These are phyloP conservation scores for Blastobotrys buckinghamii DNA, from an alignment of 1,139 yeast species.

Conservation along the genomic window DNA sequence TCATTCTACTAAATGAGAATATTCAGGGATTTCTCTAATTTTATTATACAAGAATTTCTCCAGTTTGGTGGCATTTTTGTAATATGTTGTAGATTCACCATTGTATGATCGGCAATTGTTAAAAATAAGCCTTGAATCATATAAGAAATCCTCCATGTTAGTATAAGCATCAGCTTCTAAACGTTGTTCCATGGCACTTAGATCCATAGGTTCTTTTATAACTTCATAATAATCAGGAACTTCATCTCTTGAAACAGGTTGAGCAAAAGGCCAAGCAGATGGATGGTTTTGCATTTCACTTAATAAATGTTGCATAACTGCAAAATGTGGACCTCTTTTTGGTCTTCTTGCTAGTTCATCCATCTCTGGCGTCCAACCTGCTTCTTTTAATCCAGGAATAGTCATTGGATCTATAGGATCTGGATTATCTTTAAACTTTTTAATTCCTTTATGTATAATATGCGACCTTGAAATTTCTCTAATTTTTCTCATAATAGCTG, in stretches of 20 bases:
- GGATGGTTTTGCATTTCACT: conserved; percentile 91
- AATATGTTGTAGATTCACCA: conserved; percentile 30
- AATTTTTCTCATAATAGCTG: conserved; percentile 83
- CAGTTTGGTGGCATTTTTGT: conserved; percentile 72
- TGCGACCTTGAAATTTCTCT: conserved; percentile 74
- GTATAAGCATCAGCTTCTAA: conserved; percentile 89
- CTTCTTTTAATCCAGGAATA: conserved; percentile 83
- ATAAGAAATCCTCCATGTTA: conserved; percentile 82
- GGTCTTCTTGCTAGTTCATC: conserved; percentile 95
- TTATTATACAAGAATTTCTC: conserved; percentile 82
- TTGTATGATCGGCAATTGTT: conserved; percentile 57
- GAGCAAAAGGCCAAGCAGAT: conserved; percentile 98
- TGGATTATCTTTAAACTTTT: conserved; percentile 47
- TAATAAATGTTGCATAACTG: conserved; percentile 81
- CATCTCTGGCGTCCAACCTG: conserved; percentile 99
- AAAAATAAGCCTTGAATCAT: conserved; percentile 80
- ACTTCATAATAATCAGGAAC: conserved; percentile 96
- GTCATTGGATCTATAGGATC: conserved; percentile 55
- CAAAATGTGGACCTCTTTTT: conserved; percentile 90
- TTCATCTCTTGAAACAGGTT: conserved; percentile 88
- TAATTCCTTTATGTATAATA: conserved; percentile 74
- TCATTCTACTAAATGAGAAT: conserved; percentile 46
- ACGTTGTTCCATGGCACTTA: conserved; percentile 91
- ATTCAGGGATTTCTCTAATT: conserved; percentile 78
- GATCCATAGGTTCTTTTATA: conserved; percentile 98